A percentile compares a stretch with the other conserved stretches of the same genome.
Evolutionary conservation across 106 monocot genomes (phyloP).

Genomic region (Vanilla planifolia): DNA sequence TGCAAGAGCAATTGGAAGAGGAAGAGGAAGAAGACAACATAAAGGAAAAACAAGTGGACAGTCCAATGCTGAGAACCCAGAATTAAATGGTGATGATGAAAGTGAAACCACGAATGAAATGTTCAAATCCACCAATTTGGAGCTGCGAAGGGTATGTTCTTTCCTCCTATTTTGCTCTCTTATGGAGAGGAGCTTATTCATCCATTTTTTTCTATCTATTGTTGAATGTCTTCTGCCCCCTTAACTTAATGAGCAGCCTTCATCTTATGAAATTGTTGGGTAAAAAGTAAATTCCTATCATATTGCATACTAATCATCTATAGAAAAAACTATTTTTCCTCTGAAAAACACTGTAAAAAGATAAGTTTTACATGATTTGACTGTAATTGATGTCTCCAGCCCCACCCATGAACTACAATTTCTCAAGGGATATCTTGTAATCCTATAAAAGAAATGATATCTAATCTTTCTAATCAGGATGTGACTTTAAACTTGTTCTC

Average conservation of each 20-base stretch:
- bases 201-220: not conserved
- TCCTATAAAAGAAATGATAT: no score
- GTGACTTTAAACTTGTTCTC: no score
- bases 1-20: conserved; percentile 19
- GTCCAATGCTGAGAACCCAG: conserved; percentile 6
- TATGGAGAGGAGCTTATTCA: conserved; percentile 35
- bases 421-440: no score
- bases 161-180: conserved; percentile 5
- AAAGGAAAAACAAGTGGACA: conserved; percentile 9
- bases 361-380: no score
- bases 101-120: conserved; percentile 1
- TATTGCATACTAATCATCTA: no score
- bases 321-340: no score
- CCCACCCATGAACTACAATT: no score
- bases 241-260: not conserved
- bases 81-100: conserved; percentile 26
- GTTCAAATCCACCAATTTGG: not conserved
- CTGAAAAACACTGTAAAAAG: no score
- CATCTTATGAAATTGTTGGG: no score
- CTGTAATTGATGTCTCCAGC: no score
- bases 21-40: conserved; percentile 3
- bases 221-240: not conserved
- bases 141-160: conserved; percentile 52
- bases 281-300: no score
- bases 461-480: no score